phyloP scores from a whole-genome alignment of 2,329 filamentous ascomycete species.

The Grosmannia serpens region DNA sequence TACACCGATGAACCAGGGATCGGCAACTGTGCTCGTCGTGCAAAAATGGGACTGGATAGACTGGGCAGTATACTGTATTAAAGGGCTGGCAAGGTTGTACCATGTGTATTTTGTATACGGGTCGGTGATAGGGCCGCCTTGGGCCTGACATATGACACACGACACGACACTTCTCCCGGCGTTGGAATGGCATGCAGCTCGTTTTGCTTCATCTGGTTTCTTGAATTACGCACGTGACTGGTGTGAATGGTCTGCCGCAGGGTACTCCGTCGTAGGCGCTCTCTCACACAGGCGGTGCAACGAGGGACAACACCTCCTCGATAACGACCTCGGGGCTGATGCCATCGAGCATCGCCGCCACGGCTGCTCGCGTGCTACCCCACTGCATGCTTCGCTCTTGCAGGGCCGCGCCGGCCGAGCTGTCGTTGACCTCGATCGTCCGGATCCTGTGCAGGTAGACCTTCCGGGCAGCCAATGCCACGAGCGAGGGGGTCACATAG shows the following conservation, averaged over 20 bases:
- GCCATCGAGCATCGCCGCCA: constrained; percentile 53
- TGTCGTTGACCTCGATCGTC: constrained; percentile 34
- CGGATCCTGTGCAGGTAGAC: constrained; percentile 77
- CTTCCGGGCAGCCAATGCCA: constrained; percentile 72
- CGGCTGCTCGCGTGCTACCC: constrained; percentile 66
- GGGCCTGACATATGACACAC: background rate
- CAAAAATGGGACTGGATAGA: background rate
- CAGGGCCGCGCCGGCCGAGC: constrained; percentile 15
- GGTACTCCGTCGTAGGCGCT: too few relatives aligned
- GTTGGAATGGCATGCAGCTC: background rate
- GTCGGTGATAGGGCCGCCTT: background rate
- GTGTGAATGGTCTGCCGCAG: background rate
- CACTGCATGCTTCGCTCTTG: constrained; percentile 86
- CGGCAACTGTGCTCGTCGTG: background rate
- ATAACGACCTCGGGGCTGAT: constrained; percentile 51
- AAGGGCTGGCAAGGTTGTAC: background rate
- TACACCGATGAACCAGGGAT: constrained; percentile 32
- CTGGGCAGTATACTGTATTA: background rate
- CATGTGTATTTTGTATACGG: background rate
- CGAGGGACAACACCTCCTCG: constrained; percentile 49
- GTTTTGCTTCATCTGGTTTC: background rate
- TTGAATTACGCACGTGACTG: background rate
- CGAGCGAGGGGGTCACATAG: constrained; percentile 74
- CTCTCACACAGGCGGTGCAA: constrained; percentile 40
- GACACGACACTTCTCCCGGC: background rate